phyloP scores from a whole-genome alignment of 2,329 filamentous ascomycete genomes.

The Tolypocladium ovalisporum region DNA sequence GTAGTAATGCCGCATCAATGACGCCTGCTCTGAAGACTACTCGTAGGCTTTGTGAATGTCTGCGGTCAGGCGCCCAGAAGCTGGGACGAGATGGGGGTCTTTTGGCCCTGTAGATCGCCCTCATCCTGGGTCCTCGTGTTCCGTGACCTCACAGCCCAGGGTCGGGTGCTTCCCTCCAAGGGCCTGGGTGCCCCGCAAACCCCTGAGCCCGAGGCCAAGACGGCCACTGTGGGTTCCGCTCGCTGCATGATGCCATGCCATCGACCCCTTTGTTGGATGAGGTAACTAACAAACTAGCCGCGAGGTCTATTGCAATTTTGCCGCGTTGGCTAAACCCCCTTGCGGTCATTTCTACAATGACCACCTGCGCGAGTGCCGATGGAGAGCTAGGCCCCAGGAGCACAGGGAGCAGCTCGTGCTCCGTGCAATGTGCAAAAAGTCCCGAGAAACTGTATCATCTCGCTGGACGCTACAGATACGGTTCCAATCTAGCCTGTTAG shows the following conservation, averaged over 20 bases:
- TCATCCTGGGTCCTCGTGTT: neutral
- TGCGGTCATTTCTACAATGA: neutral
- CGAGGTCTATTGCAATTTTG: neutral
- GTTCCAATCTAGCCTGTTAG: no score
- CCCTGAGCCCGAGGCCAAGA: neutral
- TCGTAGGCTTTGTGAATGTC: no score
- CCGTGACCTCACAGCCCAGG: neutral
- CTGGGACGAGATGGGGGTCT: neutral
- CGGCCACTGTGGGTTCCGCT: neutral
- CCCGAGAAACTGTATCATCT: neutral
- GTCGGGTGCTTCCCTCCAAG: no score
- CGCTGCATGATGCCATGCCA: neutral
- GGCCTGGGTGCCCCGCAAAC: neutral
- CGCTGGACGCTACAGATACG: no score
- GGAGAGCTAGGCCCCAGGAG: no score
- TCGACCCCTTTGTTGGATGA: neutral
- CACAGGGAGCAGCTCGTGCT: no score
- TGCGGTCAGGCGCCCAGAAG: neutral
- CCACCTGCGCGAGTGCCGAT: neutral
- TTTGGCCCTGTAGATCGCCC: neutral
- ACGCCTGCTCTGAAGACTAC: neutral
- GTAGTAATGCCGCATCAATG: neutral
- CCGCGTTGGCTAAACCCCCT: neutral
- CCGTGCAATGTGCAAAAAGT: neutral
- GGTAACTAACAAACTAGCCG: no score